Percentiles rank a stretch among this genome's conserved stretches.
phyloP scores from a whole-genome alignment of 2,329 filamentous ascomycete species.

The Aspergillus piperis region DNA sequence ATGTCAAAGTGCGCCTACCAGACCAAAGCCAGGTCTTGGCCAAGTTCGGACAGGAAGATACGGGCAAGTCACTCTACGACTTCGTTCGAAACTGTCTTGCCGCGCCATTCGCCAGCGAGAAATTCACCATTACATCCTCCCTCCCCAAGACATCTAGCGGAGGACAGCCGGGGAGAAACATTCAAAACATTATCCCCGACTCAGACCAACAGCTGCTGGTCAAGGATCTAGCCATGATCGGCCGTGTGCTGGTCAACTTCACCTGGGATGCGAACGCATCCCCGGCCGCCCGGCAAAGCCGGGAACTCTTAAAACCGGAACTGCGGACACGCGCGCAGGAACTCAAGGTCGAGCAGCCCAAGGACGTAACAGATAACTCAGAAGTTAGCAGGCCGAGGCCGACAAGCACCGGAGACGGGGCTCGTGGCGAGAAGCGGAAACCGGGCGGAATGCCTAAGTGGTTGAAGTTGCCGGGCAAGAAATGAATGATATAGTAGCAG shows the following conservation, averaged over 20 bases:
- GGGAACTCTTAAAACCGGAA: slow-evolving; percentile 61
- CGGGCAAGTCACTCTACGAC: slow-evolving; percentile 69
- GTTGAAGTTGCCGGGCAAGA: slow-evolving; percentile 72
- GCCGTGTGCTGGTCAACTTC: slow-evolving; percentile 73
- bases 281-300: slow-evolving; percentile 53
- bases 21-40: slow-evolving; percentile 78
- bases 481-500: slow-evolving; percentile 48
- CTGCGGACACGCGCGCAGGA: slow-evolving; percentile 65
- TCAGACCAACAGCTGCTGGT: slow-evolving; percentile 62
- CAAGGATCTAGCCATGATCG: slow-evolving; percentile 68
- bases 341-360: slow-evolving; percentile 53
- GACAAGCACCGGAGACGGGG: slow-evolving; percentile 17
- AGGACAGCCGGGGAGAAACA: slow-evolving; percentile 16
- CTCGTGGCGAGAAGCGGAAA: slow-evolving; percentile 38
- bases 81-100: slow-evolving; percentile 74
- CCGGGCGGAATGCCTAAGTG: slow-evolving; percentile 63
- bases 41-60: slow-evolving; percentile 68
- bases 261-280: slow-evolving; percentile 69
- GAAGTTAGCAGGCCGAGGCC: slow-evolving; percentile 45
- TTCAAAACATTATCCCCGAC: slow-evolving; percentile 39
- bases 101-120: slow-evolving; percentile 54
- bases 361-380: slow-evolving; percentile 56
- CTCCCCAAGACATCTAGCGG: slow-evolving; percentile 22
- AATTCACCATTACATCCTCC: slow-evolving; percentile 71
- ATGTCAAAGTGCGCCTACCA: slow-evolving; percentile 81